Evolutionary conservation across 2,329 filamentous ascomycete species (phyloP).

Genomic region (Xenoacremonium recifei): DNA sequence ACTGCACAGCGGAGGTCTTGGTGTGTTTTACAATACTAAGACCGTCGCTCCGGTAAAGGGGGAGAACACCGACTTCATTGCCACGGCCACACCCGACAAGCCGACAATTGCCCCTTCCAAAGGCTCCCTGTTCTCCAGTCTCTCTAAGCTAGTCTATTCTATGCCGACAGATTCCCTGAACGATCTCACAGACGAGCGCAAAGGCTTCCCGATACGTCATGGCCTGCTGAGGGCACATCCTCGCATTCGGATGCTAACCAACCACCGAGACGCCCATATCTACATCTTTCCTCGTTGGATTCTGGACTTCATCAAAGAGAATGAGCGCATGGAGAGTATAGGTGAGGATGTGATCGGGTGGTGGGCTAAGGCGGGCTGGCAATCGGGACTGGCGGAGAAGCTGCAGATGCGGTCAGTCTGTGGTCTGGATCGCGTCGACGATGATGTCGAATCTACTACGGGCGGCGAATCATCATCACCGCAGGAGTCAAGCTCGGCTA

Average conservation of each 20-base stretch:
- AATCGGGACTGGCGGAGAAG: slow-evolving; percentile 75
- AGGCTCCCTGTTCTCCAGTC: slow-evolving; percentile 62
- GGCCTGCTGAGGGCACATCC: slow-evolving; percentile 73
- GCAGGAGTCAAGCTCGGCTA: slow-evolving; percentile 18
- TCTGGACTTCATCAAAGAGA: slow-evolving; percentile 75
- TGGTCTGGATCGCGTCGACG: slow-evolving; percentile 35
- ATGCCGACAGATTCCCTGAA: slow-evolving; percentile 88
- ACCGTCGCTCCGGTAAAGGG: slow-evolving; percentile 74
- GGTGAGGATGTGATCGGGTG: slow-evolving; percentile 90
- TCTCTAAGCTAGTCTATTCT: slow-evolving; percentile 80
- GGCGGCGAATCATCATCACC: slow-evolving; percentile 28
- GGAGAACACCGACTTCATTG: slow-evolving; percentile 91
- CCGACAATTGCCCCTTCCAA: slow-evolving; percentile 42
- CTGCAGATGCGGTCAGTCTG: slow-evolving; percentile 67
- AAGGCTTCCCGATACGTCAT: slow-evolving; percentile 71
- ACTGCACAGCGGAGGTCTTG: slow-evolving; percentile 71
- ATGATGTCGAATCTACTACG: slow-evolving; percentile 36
- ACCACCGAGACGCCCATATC: slow-evolving; percentile 86
- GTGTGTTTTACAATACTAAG: slow-evolving; percentile 90
- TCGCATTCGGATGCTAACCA: slow-evolving; percentile 75
- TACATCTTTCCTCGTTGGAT: slow-evolving; percentile 95
- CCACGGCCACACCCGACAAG: slow-evolving; percentile 68
- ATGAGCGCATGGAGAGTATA: slow-evolving; percentile 82
- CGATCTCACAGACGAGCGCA: slow-evolving; percentile 75
- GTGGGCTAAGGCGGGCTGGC: slow-evolving; percentile 96